These are phyloP conservation scores for Spraguea lophii DNA, from an alignment of 371 early-diverging fungal genomes.

Conservation along the genomic window DNA sequence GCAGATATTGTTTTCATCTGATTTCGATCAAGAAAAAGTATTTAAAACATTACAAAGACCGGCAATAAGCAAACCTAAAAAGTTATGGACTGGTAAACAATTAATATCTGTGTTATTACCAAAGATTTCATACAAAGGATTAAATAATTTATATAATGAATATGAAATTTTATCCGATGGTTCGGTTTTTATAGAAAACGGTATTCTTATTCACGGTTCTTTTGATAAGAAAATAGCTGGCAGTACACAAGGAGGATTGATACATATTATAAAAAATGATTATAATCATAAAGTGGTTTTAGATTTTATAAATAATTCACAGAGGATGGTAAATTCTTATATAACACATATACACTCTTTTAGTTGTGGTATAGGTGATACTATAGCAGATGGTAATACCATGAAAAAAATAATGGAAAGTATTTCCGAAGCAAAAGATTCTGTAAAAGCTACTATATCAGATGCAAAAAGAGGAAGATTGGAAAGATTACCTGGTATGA, in stretches of 20 bases:
- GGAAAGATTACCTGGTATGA: slow-evolving; percentile 82
- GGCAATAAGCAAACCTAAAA: slow-evolving; percentile 73
- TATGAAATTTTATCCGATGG: slow-evolving; percentile 50
- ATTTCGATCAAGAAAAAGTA: not conserved
- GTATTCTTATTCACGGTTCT: slow-evolving; percentile 73
- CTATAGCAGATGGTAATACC: slow-evolving; percentile 68
- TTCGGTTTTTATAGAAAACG: slow-evolving; percentile 69
- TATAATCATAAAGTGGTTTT: slow-evolving; percentile 68
- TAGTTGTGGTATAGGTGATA: slow-evolving; percentile 95
- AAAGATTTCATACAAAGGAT: slow-evolving; percentile 49
- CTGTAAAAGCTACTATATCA: slow-evolving; percentile 63
- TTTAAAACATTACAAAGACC: slow-evolving; percentile 48
- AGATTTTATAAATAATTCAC: slow-evolving; percentile 74
- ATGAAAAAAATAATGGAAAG: slow-evolving; percentile 62
- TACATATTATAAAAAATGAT: slow-evolving; percentile 87
- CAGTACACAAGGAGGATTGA: slow-evolving; percentile 64
- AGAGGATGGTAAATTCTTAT: slow-evolving; percentile 84
- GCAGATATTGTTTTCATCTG: slow-evolving; percentile 46
- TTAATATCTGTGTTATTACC: slow-evolving; percentile 74
- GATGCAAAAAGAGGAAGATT: slow-evolving; percentile 64
- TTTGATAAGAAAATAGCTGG: slow-evolving; percentile 92
- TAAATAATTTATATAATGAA: slow-evolving; percentile 61
- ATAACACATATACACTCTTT: slow-evolving; percentile 62
- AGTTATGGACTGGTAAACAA: slow-evolving; percentile 95
- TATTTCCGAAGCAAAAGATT: slow-evolving; percentile 60